Evolutionary conservation across 768 basidiomycete species (phyloP).

Genomic region (Paxillus involutus): DNA sequence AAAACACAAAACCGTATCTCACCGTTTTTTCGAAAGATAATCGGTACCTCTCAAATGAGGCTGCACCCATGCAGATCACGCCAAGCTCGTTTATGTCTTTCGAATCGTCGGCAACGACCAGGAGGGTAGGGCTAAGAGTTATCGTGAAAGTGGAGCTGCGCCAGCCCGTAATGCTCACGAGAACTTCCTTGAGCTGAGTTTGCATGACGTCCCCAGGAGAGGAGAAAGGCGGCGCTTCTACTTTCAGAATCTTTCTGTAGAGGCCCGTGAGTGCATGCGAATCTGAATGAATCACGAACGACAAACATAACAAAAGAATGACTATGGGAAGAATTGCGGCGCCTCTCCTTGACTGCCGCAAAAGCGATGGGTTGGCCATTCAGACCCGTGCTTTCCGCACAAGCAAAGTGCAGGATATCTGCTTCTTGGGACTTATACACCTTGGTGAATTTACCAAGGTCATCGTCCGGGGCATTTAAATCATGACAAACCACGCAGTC

Average conservation of each 20-base stretch:
- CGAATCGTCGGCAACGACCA: not conserved
- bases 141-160: not conserved
- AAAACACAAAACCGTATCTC: not conserved
- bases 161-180: not conserved
- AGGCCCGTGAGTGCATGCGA: not conserved
- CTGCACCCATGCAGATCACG: not conserved
- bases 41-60: not conserved
- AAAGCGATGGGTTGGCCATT: not conserved
- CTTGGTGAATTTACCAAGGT: not conserved
- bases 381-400: not conserved
- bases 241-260: not conserved
- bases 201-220: not conserved
- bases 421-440: not conserved
- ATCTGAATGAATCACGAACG: no score
- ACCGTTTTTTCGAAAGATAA: not conserved
- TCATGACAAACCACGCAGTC: not conserved
- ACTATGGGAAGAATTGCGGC: not conserved
- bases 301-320: not conserved
- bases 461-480: not conserved
- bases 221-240: not conserved
- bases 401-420: not conserved
- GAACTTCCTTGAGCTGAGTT: not conserved
- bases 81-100: not conserved
- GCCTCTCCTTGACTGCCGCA: not conserved
- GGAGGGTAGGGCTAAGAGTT: not conserved